phyloP scores from a whole-genome alignment of 2,329 filamentous ascomycete genomes.

The Trichoderma gracile region DNA sequence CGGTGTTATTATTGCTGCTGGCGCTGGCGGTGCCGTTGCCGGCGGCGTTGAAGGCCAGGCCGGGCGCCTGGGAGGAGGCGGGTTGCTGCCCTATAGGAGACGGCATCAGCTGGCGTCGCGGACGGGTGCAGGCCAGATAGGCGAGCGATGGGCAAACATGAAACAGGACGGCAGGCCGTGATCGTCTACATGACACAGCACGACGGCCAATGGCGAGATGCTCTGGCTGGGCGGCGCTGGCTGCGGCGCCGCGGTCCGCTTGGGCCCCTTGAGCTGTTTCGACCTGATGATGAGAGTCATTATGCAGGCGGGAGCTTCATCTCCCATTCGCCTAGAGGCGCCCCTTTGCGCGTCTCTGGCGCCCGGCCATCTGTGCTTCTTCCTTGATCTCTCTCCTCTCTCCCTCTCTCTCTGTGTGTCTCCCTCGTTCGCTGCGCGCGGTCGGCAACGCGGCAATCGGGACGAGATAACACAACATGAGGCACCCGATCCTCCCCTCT shows the following conservation, averaged over 20 bases:
- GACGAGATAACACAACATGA: neutral
- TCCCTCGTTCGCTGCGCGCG: neutral
- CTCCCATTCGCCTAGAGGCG: neutral
- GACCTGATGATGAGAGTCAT: conserved; percentile 1
- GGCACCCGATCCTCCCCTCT: no score
- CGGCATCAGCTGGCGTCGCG: conserved; percentile 24
- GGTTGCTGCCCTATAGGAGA: conserved; percentile 29
- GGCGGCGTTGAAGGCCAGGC: conserved; percentile 56
- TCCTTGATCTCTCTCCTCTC: no score
- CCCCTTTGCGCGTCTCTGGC: conserved; percentile 19
- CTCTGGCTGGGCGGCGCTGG: neutral
- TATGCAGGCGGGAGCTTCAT: neutral
- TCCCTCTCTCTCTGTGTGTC: no score
- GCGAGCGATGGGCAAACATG: conserved; percentile 27
- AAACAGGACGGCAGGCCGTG: conserved; percentile 33
- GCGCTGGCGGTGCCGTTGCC: neutral
- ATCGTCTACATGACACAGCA: conserved; percentile 37
- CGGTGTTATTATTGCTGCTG: conserved; percentile 26
- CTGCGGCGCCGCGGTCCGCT: conserved; percentile 4
- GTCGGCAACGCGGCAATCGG: conserved; percentile 13
- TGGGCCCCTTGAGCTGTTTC: conserved; percentile 17
- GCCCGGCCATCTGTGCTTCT: neutral
- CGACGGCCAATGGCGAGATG: conserved; percentile 32
- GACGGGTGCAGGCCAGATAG: conserved; percentile 21
- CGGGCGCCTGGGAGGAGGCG: conserved; percentile 32